Conservation (phyloP, 1,139 yeast genomes). For the Blastobotrys niveus region DNA sequence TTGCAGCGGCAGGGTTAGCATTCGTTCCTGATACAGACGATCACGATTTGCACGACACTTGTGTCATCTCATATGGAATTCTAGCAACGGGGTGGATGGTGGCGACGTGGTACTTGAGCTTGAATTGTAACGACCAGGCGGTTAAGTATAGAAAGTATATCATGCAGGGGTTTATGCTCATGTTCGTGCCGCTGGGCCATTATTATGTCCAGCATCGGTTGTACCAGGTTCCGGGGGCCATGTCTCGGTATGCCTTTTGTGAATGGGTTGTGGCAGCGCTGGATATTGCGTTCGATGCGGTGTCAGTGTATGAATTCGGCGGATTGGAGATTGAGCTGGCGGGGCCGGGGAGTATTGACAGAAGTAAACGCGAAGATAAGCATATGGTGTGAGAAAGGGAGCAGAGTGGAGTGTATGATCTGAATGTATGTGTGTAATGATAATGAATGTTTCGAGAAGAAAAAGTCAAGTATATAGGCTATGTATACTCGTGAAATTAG, state of each 20-base stretch:
- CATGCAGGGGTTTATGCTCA: constrained; percentile 45
- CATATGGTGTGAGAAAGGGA: background rate
- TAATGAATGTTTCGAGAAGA: too few species aligned
- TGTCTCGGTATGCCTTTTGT: constrained; percentile 82
- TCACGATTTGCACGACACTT: constrained; percentile 91
- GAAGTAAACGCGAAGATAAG: background rate
- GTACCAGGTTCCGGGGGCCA: constrained; percentile 68
- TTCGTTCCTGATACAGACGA: constrained; percentile 94
- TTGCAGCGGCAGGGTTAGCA: constrained; percentile 96
- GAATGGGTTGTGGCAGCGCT: constrained; percentile 79
- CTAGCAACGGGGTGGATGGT: constrained; percentile 86
- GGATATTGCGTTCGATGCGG: constrained; percentile 71
- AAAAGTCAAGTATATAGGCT: too few species aligned
- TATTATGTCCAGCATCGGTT: constrained; percentile 78
- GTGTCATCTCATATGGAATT: constrained; percentile 83
- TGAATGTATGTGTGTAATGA: too few species aligned
- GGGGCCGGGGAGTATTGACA: constrained; percentile 1
- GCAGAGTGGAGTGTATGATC: too few species aligned
- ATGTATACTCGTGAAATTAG: too few species aligned
- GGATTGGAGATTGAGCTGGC: constrained; percentile 46
- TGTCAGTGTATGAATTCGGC: constrained; percentile 65
- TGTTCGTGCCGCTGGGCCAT: constrained; percentile 65
- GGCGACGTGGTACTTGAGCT: constrained; percentile 28
- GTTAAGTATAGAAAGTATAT: constrained; percentile 2
- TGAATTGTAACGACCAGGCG: background rate